Evolutionary conservation across 2,329 filamentous ascomycete species (phyloP).

Genomic region (Lasiodiplodia sp.): DNA sequence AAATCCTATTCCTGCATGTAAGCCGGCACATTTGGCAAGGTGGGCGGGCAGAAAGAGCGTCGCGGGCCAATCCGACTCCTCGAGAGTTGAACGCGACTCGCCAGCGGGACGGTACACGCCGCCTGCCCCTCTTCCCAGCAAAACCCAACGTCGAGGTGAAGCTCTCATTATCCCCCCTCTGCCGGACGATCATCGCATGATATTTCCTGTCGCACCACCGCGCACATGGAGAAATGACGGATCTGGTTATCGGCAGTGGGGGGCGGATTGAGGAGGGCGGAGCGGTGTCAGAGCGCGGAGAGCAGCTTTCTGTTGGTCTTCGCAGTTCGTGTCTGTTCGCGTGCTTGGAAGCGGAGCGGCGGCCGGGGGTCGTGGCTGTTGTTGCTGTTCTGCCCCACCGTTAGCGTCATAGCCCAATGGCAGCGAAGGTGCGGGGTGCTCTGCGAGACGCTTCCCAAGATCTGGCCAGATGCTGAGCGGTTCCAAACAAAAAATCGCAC

Average conservation of each 20-base stretch:
- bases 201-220: not conserved
- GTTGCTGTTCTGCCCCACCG: conserved; percentile 21
- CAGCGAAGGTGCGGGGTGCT: conserved; percentile 17
- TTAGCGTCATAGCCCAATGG: conserved; percentile 20
- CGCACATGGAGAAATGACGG: not conserved
- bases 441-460: not conserved
- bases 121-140: not conserved
- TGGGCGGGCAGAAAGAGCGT: not conserved
- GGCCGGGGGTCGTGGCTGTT: not conserved
- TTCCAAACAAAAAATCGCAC: not conserved
- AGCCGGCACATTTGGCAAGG: not conserved
- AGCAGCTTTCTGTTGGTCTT: not conserved
- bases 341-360: not conserved
- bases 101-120: not conserved
- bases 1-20: conserved; percentile 8
- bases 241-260: not conserved
- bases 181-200: conserved; percentile 17
- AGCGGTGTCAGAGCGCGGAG: not conserved
- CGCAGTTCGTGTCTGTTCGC: conserved; percentile 1
- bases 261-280: not conserved
- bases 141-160: not conserved
- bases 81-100: not conserved
- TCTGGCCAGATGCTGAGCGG: not conserved
- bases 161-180: conserved; percentile 1
- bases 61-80: not conserved